A percentile compares a stretch with the other conserved stretches of the same genome.
Conservation (phyloP, 2,329 filamentous ascomycete species). For the Hymenoscyphus salicellus region DNA sequence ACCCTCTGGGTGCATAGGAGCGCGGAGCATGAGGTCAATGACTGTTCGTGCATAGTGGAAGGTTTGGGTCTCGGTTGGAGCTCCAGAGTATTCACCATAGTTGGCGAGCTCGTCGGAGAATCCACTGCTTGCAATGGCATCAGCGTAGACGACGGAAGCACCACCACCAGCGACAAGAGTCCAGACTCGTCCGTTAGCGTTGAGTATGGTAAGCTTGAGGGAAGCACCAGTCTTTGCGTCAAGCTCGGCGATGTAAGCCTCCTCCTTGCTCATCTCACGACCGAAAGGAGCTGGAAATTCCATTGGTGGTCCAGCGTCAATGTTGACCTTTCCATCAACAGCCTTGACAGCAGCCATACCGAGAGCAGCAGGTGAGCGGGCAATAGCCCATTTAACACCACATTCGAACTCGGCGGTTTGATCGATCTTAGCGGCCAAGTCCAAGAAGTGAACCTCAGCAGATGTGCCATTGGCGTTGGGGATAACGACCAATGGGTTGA, state of each 20-base stretch:
- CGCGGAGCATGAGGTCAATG: constrained; percentile 93
- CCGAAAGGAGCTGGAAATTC: constrained; percentile 99
- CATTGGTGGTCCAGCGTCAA: constrained; percentile 96
- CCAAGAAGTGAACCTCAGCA: constrained; percentile 94
- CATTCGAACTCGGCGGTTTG: constrained; percentile 99
- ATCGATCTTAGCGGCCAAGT: constrained; percentile 97
- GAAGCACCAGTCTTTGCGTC: constrained; percentile 99
- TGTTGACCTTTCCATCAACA: constrained; percentile 73
- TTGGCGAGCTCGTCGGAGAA: constrained; percentile 97
- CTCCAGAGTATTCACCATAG: constrained; percentile 99
- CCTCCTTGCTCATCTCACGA: constrained; percentile 97
- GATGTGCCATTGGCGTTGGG: constrained; percentile 90
- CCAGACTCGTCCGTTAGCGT: constrained; percentile 89
- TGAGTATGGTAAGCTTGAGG: constrained; percentile 95
- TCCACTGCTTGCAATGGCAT: constrained; percentile 94
- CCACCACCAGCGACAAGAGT: constrained; percentile 98
- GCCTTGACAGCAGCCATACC: constrained; percentile 69
- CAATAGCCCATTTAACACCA: constrained; percentile 97
- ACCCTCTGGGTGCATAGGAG: constrained; percentile 79
- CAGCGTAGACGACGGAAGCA: constrained; percentile 98
- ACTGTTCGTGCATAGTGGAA: constrained; percentile 99
- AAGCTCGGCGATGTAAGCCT: constrained; percentile 97
- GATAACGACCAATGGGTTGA: constrained; percentile 98
- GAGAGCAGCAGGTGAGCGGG: constrained; percentile 82
- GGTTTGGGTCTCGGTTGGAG: constrained; percentile 96